phyloP scores from a whole-genome alignment of 1,284 basidiomycete genomes.

The Sanguinoderma infundibulare region DNA sequence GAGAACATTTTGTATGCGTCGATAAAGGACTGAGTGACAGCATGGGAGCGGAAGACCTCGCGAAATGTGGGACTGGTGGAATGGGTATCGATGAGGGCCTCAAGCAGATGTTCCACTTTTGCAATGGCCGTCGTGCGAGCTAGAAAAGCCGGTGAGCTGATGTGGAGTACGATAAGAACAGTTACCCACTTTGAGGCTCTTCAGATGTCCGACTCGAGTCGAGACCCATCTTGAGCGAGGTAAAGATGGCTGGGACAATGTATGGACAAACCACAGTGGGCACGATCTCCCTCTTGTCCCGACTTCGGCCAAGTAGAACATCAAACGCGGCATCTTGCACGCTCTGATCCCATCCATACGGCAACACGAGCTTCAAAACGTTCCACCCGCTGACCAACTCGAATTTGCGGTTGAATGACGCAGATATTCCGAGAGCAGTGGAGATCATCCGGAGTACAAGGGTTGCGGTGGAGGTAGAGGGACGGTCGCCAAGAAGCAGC shows the following conservation, averaged over 20 bases:
- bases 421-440: conserved; percentile 54
- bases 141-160: not conserved
- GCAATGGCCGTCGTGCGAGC: conserved; percentile 36
- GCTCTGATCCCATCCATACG: conserved; percentile 63
- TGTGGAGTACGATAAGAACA: no score
- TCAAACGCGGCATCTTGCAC: conserved; percentile 73
- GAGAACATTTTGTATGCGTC: conserved; percentile 65
- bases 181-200: conserved; percentile 14
- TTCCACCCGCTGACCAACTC: conserved; percentile 81
- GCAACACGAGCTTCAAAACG: conserved; percentile 65
- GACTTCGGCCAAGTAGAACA: conserved; percentile 56
- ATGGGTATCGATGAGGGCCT: conserved; percentile 70
- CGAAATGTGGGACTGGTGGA: conserved; percentile 64
- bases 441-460: conserved; percentile 65
- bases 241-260: conserved; percentile 71
- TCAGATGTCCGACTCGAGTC: conserved; percentile 23
- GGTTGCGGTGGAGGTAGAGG: conserved; percentile 60
- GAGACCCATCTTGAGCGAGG: conserved; percentile 53
- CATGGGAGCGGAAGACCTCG: conserved; percentile 71
- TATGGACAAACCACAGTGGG: conserved; percentile 58
- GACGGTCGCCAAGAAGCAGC: conserved; percentile 72
- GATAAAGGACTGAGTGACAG: conserved; percentile 66
- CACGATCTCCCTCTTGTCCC: conserved; percentile 21
- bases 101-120: conserved; percentile 63
- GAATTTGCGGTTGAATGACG: conserved; percentile 72